Evolutionary conservation across 192 early-diverging fungal genomes (phyloP).

Genomic region (Dimargaris verticillata): DNA sequence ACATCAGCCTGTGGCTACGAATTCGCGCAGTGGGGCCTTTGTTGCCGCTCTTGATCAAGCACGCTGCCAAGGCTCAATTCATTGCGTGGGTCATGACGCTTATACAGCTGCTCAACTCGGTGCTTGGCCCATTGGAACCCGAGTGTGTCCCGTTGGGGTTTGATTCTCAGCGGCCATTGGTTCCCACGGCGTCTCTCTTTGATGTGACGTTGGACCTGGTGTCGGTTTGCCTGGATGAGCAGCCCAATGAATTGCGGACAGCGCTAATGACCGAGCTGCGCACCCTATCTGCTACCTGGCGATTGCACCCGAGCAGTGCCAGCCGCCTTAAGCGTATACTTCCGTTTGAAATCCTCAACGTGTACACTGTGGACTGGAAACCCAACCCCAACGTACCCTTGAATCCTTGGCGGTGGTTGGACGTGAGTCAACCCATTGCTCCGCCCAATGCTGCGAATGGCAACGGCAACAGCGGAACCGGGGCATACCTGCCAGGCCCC

Average conservation of each 20-base stretch:
- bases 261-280: slow-evolving; percentile 3
- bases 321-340: slow-evolving; percentile 1
- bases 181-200: not conserved
- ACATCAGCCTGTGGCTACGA: not conserved
- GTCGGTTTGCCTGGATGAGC: slow-evolving; percentile 6
- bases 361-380: slow-evolving; percentile 2
- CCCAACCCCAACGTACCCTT: slow-evolving; percentile 6
- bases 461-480: too few relatives aligned
- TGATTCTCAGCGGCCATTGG: not conserved
- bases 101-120: slow-evolving; percentile 2
- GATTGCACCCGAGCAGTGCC: not conserved
- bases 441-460: not conserved
- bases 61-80: not conserved
- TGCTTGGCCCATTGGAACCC: not conserved
- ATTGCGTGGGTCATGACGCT: slow-evolving; percentile 8
- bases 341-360: slow-evolving; percentile 3
- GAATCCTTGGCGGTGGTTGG: slow-evolving; percentile 7
- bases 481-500: not conserved
- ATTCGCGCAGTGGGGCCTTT: not conserved
- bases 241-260: not conserved
- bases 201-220: slow-evolving; percentile 5
- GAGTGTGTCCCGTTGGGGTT: not conserved
- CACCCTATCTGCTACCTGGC: not conserved
- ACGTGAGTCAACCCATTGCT: not conserved
- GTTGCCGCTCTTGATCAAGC: not conserved